A percentile compares a stretch with the other conserved stretches of the same genome.
Evolutionary conservation across 129 eudicot species (phyloP).

Genomic region (Artemisia tridentata): DNA sequence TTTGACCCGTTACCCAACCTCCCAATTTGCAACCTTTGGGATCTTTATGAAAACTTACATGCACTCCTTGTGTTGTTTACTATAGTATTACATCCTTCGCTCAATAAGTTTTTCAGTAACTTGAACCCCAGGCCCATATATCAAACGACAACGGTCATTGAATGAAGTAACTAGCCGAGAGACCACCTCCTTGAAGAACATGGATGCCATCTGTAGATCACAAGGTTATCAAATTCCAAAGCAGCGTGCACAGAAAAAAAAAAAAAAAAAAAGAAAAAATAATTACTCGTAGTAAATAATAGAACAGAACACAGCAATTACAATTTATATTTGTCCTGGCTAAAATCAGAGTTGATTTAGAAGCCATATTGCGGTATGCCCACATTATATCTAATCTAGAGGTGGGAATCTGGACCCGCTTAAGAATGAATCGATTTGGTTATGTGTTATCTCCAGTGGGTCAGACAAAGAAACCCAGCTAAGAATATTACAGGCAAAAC

Average conservation of each 20-base stretch:
- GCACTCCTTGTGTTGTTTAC: constrained; percentile 17
- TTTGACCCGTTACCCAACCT: not conserved
- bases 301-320: not conserved
- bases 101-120: constrained; percentile 37
- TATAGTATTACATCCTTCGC: constrained; percentile 18
- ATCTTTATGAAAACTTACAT: constrained; percentile 1
- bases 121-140: constrained; percentile 79
- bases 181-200: constrained; percentile 91
- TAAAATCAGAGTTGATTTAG: not conserved
- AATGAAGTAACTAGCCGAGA: constrained; percentile 73
- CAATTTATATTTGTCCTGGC: not conserved
- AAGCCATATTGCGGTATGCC: not conserved
- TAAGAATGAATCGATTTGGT: too few relatives aligned
- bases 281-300: not conserved
- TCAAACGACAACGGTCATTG: constrained; percentile 67
- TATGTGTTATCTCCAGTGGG: too few relatives aligned
- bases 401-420: too few relatives aligned
- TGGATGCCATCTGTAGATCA: constrained; percentile 64
- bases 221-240: constrained; percentile 6
- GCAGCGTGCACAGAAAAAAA: not conserved
- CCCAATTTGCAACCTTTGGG: constrained; percentile 1
- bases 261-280: too few relatives aligned
- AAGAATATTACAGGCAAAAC: too few relatives aligned
- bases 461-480: too few relatives aligned
- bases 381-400: too few relatives aligned